Evolutionary conservation across 2,329 filamentous ascomycete species (phyloP), one percentile per base, ranked within the genome.

Genomic region (Hirsutella thompsonii): DNA sequence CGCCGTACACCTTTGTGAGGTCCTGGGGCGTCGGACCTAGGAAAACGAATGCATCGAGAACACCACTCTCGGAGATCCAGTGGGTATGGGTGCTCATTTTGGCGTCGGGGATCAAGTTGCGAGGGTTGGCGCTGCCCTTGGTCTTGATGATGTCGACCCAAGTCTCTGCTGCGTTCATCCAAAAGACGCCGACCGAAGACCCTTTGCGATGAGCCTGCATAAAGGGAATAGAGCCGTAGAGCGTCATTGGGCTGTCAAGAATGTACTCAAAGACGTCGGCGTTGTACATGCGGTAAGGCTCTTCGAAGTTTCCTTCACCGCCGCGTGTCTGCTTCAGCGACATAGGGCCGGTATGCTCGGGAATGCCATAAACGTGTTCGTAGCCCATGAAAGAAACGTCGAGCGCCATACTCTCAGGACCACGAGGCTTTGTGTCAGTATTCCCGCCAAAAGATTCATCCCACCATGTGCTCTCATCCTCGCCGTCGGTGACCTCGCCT

Each of bases 181-280:
- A 98, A 63, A 98, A 94, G 13, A 98, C 81, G 47, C 88, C 92
- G 23, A 96, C 90, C 1, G 87, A 92, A 0, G 90, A 96, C 54
- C 82, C 83, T 59, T 90, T 93, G 53, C 83, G 83, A 57, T 98
- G 90, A 16, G 92, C 92, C 61, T 96, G 92, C 87, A 98, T 94
- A 56, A 96, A 85, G 2, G 92, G 92, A 51, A 98, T 96, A 8
- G 88, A 70, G n/a, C 92, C 92, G 55, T 98, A 98, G 2, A 98
- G 72, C 1, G 92, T 96, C 92, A 98, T 98, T 1, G 92, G 89
- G 61, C 88, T 96, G 61, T 96, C 85, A 52, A 95, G 74, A 52
- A 94, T 81, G 60, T 98, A 98, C 64, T 98, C 92, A 52, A 98
- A 98, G 10, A 98, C 92, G 58, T 98, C 92, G 26, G 86, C 76